A percentile compares a stretch with the other conserved stretches of the same genome.
Conservation (phyloP, 225 moss, liverwort and hornwort species). For the Physcomitrium patens region DNA sequence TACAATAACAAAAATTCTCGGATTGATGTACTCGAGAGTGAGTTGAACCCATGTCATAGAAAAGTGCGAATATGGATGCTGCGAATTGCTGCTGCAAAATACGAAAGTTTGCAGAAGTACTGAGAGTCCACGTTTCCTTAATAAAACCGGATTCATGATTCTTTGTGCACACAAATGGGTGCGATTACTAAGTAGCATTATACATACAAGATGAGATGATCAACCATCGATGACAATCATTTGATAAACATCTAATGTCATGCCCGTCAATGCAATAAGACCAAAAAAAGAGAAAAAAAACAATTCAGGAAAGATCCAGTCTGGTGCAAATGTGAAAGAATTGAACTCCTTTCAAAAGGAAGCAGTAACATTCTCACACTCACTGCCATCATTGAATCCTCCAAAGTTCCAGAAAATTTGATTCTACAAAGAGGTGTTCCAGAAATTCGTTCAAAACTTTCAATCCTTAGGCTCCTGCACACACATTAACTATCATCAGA, state of each 20-base stretch:
- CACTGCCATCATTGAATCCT: slow-evolving; percentile 19
- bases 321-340: slow-evolving; percentile 14
- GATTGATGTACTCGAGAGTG: too few relatives aligned
- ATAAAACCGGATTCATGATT: too few relatives aligned
- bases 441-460: slow-evolving; percentile 18
- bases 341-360: background rate
- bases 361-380: slow-evolving; percentile 14
- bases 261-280: background rate
- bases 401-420: slow-evolving; percentile 14
- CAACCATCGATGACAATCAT: background rate
- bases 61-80: too few relatives aligned
- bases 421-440: slow-evolving; percentile 21
- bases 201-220: background rate
- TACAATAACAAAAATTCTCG: too few relatives aligned
- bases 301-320: too few relatives aligned
- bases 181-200: background rate
- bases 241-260: background rate
- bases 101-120: too few relatives aligned
- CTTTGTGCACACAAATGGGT: too few relatives aligned
- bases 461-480: slow-evolving; percentile 28
- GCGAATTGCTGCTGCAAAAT: too few relatives aligned
- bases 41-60: too few relatives aligned
- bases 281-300: background rate
- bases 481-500: background rate
- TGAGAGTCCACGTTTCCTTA: too few relatives aligned